Evolutionary conservation across 257 asterid genomes (phyloP).

Genomic region (Plantago elongata): DNA sequence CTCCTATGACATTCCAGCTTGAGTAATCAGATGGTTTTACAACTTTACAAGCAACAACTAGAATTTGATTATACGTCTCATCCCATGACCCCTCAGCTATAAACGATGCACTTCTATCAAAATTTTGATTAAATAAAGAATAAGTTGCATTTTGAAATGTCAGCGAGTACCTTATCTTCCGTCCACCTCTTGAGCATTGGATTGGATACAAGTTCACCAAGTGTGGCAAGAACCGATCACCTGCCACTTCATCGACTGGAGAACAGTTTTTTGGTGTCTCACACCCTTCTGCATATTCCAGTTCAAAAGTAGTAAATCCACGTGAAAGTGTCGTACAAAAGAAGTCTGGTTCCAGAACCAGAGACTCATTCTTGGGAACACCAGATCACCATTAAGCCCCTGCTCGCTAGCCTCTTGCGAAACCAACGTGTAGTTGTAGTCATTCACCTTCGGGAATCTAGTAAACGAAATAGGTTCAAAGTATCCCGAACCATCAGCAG

Average conservation of each 20-base stretch:
- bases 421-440: conserved; percentile 40
- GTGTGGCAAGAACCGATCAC: conserved; percentile 25
- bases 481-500: conserved; percentile 22
- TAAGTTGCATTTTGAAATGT: conserved; percentile 20
- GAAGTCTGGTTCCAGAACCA: conserved; percentile 18
- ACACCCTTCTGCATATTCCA: conserved; percentile 40
- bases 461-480: conserved; percentile 45
- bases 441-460: conserved; percentile 23
- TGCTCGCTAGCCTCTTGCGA: conserved; percentile 10
- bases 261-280: conserved; percentile 23
- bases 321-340: conserved; percentile 27
- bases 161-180: conserved; percentile 32
- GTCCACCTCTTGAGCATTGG: conserved; percentile 37
- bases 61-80: conserved; percentile 29
- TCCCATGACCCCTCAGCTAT: conserved; percentile 75
- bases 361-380: conserved; percentile 18
- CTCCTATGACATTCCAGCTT: conserved; percentile 30
- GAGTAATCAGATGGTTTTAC: conserved; percentile 16
- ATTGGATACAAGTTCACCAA: conserved; percentile 29
- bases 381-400: conserved; percentile 2
- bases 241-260: conserved; percentile 17
- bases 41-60: conserved; percentile 49
- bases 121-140: background rate
- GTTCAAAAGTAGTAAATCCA: conserved; percentile 15
- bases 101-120: conserved; percentile 26